Conservation (phyloP, 352 stramenopile species). For the Aphanomyces astaci region DNA sequence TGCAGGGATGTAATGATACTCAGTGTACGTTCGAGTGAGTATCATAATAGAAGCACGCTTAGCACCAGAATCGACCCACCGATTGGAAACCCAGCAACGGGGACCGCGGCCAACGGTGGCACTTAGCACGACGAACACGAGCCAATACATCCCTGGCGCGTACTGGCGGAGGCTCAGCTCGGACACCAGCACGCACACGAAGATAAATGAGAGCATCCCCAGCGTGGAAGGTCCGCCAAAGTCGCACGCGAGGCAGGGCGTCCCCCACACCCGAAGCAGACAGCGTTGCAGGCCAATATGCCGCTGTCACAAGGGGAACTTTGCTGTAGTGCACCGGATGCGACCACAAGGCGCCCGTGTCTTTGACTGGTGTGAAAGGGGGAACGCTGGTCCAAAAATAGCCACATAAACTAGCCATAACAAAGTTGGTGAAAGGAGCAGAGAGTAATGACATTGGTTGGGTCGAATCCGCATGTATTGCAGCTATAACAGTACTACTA, state of each 20-base stretch:
- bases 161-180: background rate
- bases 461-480: too few relatives aligned
- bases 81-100: too few relatives aligned
- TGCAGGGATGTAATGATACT: too few relatives aligned
- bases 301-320: background rate
- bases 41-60: background rate
- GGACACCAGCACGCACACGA: background rate
- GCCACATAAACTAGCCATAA: too few relatives aligned
- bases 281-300: background rate
- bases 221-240: background rate
- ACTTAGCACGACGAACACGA: background rate
- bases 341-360: background rate
- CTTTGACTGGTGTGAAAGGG: too few relatives aligned
- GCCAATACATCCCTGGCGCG: background rate
- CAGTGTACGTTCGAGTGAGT: background rate
- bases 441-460: too few relatives aligned
- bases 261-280: background rate
- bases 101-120: background rate
- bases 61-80: too few relatives aligned
- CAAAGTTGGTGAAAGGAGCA: too few relatives aligned
- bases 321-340: background rate
- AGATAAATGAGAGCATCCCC: background rate
- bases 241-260: background rate
- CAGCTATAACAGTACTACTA: too few relatives aligned
- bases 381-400: too few relatives aligned